Conservation (phyloP, 257 asterid species). For the Catharanthus roseus region DNA sequence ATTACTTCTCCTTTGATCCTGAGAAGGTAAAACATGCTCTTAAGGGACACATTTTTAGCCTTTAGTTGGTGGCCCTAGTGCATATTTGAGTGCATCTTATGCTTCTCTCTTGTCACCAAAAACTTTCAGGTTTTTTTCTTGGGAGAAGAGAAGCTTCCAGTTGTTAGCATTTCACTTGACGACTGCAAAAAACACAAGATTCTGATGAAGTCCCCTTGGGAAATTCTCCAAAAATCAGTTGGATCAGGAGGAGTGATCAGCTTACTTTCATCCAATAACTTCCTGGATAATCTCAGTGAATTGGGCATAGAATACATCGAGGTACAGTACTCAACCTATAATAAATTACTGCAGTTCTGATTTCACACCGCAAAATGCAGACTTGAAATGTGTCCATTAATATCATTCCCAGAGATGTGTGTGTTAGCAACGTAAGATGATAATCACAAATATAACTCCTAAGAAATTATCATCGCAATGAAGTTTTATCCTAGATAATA, state of each 20-base stretch:
- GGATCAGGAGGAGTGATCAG: conserved; percentile 77
- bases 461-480: neutral
- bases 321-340: conserved; percentile 35
- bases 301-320: conserved; percentile 71
- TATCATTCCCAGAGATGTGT: neutral
- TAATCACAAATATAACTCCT: neutral
- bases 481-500: neutral
- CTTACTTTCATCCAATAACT: conserved; percentile 58
- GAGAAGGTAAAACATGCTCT: conserved; percentile 57
- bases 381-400: neutral
- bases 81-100: neutral
- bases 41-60: neutral
- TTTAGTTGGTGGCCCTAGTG: neutral
- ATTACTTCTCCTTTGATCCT: conserved; percentile 64
- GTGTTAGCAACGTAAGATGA: neutral
- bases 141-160: conserved; percentile 91
- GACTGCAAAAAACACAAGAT: conserved; percentile 56
- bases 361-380: neutral
- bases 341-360: neutral
- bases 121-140: conserved; percentile 69
- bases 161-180: conserved; percentile 42
- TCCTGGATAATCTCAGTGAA: conserved; percentile 50
- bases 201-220: conserved; percentile 95
- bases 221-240: conserved; percentile 66
- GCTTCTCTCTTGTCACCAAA: neutral